Evolutionary conservation across 352 stramenopile species (phyloP).

Genomic region (Blastocystis hominis): DNA sequence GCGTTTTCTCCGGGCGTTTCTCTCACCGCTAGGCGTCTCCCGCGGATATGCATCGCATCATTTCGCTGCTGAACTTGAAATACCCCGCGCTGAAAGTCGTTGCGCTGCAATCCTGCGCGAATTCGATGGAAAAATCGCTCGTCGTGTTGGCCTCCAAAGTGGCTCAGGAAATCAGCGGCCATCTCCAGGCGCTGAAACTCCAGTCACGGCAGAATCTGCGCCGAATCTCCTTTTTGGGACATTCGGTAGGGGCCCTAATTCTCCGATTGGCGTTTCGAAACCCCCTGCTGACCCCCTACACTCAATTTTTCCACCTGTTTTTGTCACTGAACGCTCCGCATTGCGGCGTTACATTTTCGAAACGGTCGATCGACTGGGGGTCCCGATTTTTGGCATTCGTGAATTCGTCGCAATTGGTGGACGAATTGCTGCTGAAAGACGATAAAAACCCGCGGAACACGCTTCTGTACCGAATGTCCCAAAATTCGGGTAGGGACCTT

Average conservation of each 20-base stretch:
- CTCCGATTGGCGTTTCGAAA: constrained; percentile 12
- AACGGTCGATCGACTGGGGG: constrained; percentile 15
- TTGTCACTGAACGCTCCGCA: constrained; percentile 36
- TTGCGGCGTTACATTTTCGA: neutral
- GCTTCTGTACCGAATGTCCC: constrained; percentile 35
- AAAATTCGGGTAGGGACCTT: neutral
- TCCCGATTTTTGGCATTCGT: neutral
- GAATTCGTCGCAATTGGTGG: neutral
- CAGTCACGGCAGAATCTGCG: neutral
- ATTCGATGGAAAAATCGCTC: neutral
- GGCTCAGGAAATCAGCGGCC: neutral
- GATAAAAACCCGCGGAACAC: constrained; percentile 39
- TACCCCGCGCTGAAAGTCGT: neutral
- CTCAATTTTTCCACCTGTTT: neutral
- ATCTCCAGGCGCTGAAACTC: neutral
- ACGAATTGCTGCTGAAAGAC: constrained; percentile 40
- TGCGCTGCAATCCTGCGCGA: neutral
- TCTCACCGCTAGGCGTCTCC: neutral
- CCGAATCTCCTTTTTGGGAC: constrained; percentile 9
- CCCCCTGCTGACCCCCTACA: constrained; percentile 8
- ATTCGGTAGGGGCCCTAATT: constrained; percentile 21
- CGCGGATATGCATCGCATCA: constrained; percentile 1
- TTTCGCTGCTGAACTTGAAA: neutral
- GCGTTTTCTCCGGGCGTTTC: neutral
- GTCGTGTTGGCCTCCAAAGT: neutral